Evolutionary conservation across 768 basidiomycete genomes (phyloP).

Genomic region (Tulasnella calospora): DNA sequence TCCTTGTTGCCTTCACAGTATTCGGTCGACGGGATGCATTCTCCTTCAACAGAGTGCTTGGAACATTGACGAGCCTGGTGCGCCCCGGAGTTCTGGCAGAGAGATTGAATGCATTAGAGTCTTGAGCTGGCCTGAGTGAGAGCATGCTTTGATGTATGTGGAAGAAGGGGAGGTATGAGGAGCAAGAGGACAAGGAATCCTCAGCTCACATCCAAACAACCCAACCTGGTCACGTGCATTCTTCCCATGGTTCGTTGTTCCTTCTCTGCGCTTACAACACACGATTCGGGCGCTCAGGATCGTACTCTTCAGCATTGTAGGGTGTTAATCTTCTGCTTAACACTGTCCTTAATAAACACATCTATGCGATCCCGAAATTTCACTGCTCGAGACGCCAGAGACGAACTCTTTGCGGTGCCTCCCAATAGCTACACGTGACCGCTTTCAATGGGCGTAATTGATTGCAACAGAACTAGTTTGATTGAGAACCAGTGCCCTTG

Average conservation of each 20-base stretch:
- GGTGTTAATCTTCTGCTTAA: no score
- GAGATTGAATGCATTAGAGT: neutral
- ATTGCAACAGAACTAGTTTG: no score
- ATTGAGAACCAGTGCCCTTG: no score
- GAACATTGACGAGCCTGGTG: neutral
- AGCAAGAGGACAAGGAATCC: slow-evolving; percentile 96
- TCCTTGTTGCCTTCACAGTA: slow-evolving; percentile 11
- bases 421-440: no score
- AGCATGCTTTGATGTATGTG: slow-evolving; percentile 16
- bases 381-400: no score
- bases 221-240: neutral
- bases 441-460: no score
- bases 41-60: slow-evolving; percentile 22
- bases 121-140: slow-evolving; percentile 1
- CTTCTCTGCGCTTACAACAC: neutral
- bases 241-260: neutral
- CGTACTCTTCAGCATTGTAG: no score
- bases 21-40: slow-evolving; percentile 12
- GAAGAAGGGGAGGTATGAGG: slow-evolving; percentile 55
- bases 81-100: slow-evolving; percentile 16
- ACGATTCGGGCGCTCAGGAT: neutral
- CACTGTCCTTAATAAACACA: no score
- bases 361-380: no score
- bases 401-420: no score
- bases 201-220: slow-evolving; percentile 66